Evolutionary conservation across 2,329 filamentous ascomycete species (phyloP), one percentile per base, ranked within the genome.

Genomic region (Podosphaera aphanis): DNA sequence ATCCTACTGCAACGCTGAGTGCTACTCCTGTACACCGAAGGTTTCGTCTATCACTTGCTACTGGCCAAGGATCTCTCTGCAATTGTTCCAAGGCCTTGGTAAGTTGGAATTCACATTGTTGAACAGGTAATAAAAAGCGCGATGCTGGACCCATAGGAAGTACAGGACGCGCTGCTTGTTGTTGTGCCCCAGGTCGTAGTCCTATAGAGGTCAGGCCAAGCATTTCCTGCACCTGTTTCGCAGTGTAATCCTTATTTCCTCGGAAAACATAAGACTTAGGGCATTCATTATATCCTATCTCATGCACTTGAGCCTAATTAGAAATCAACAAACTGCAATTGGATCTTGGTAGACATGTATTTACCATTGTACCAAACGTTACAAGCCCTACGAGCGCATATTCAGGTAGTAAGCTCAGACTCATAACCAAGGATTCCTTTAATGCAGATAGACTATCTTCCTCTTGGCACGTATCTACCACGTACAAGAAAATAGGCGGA

Each of bases 211-310:
- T 69, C 46, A 94, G 70, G 23, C 86, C 90, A 44, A 98, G 77
- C 90, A 98, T 98, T 59, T 98, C 90, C 63, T 95, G 88, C n/a
- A 98, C 85, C 61, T 95, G 86, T 66, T 95, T 95, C 46, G 86
- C 83, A n/a, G 78, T 73, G 62, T 98, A 98, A 58, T 98, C 90
- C 68, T 95, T 98, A 69, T 78, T 94, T 35, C 90, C 90, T 47
- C 88, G 77, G 71, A 98, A 98, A 37, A 98, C 90, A 58, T 94
- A 98, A 5, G 88, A 94, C 65, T 95, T 98, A 52, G 90, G 84
- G 63, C 90, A 98, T 64, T 95, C 90, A 46, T 83, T 86, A 60
- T 98, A 98, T 46, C 90, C 90, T 54, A 98, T 83, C 64, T 98
- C 90, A 61, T 98, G 90, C 16, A 98, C 84, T 73, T 94, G 86